Evolutionary conservation across 805 yeast genomes (phyloP).

Genomic region (Suhomyces xylopsoci): DNA sequence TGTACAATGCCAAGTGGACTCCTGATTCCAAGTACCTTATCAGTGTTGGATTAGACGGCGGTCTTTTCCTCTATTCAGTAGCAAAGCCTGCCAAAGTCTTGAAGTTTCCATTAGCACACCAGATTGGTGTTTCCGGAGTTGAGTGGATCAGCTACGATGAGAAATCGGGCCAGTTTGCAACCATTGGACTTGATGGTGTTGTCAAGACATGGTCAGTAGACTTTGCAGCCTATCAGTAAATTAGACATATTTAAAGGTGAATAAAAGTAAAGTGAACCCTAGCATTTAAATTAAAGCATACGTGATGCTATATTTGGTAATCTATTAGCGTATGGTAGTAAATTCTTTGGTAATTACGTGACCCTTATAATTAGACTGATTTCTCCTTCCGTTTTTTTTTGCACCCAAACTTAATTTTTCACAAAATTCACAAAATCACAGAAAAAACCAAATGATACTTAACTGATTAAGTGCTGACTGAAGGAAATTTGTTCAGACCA

Average conservation of each 20-base stretch:
- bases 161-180: slow-evolving; percentile 43
- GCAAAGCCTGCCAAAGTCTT: slow-evolving; percentile 73
- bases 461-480: too few relatives aligned
- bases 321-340: neutral
- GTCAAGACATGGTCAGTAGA: slow-evolving; percentile 68
- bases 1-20: slow-evolving; percentile 78
- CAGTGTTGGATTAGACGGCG: slow-evolving; percentile 82
- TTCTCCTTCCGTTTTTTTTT: neutral
- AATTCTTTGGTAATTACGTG: neutral
- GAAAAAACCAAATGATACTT: neutral
- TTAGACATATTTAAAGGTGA: neutral
- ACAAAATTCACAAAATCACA: neutral
- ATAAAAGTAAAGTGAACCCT: neutral
- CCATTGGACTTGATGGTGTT: slow-evolving; percentile 80
- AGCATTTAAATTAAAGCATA: neutral
- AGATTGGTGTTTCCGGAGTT: slow-evolving; percentile 77
- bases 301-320: too few relatives aligned
- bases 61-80: slow-evolving; percentile 75
- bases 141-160: slow-evolving; percentile 56
- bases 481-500: too few relatives aligned
- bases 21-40: slow-evolving; percentile 67
- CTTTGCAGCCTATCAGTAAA: slow-evolving; percentile 11
- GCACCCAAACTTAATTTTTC: neutral
- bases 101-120: slow-evolving; percentile 77
- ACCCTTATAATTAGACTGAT: neutral